Percentiles rank a stretch among this genome's conserved stretches.
Conservation (phyloP, 805 yeast species). For the Ogataea allantospora region DNA sequence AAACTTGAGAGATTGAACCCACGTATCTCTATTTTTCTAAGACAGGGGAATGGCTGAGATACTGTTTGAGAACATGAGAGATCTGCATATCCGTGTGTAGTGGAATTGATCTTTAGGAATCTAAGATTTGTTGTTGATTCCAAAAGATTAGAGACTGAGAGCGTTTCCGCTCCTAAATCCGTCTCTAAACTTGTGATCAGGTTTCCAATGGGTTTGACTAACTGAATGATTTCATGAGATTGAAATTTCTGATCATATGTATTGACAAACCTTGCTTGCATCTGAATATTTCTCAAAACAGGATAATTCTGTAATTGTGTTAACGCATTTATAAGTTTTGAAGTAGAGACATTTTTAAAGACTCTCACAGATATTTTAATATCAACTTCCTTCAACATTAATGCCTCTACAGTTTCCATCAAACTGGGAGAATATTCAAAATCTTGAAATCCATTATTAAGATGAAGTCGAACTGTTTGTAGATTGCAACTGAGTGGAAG, state of each 20-base stretch:
- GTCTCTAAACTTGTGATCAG: neutral
- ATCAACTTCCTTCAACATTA: neutral
- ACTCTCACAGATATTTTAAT: neutral
- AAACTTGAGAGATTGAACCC: neutral
- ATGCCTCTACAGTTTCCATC: neutral
- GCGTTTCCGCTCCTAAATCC: neutral
- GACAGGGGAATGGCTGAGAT: neutral
- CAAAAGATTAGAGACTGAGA: neutral
- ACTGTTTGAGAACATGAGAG: neutral
- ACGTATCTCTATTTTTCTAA: neutral
- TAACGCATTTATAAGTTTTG: neutral
- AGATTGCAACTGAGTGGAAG: neutral
- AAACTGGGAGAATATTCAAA: neutral
- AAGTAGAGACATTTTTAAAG: neutral
- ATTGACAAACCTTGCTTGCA: conserved; percentile 1
- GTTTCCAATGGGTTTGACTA: neutral
- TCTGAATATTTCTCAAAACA: neutral
- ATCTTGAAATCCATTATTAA: conserved; percentile 1
- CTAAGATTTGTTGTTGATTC: neutral
- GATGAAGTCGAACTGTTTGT: neutral
- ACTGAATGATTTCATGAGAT: neutral
- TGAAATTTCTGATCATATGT: neutral
- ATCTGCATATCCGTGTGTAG: neutral
- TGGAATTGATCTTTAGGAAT: neutral
- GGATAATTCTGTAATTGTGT: neutral